Evolutionary conservation across 805 yeast genomes (phyloP), one percentile per base, ranked within the genome.

Genomic region (Starmerella lactis-condensi): DNA sequence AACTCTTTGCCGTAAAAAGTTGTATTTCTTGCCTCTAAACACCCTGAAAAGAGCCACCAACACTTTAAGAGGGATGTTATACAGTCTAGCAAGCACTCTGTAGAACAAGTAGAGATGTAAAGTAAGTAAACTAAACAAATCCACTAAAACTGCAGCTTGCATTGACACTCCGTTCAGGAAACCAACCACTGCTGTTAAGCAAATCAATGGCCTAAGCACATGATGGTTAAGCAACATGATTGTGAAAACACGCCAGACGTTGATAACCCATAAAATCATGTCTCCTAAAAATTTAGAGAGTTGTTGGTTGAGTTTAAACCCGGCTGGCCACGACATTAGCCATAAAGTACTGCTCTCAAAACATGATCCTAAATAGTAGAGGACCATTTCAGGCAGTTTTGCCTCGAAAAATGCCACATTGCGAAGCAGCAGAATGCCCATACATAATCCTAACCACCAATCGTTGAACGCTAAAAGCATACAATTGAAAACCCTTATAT

Each of bases 301-400:
- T 45, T 82, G 94, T 36, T 70, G 73, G 51, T 89, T 89, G 31
- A 89, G 64, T 47, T 89, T 89, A 44, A 89, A 71, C 4, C 98
- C 98, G 11, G 85, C 93, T 0, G 98, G 98, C 45, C 83, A 76
- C 38, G 71, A 65, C 60, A 82, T 79, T 22, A 89, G 60, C 83
- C 92, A 76, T 0, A 57, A 41, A 3, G 83, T 69, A 23, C 72
- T 49, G 2, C 47, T 37, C 13, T 61, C 54, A 26, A 73, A 52
- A n/a, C 60, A 58, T 21, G 56, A 46, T 33, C 67, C 66, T 10
- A 74, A 39, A 1, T 60, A 35, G 16, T 46, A 47, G 17, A 24
- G 62, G 54, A 10, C 69, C 9, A 13, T 21, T 7, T 10, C 10
- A 18, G 17, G 17, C 2, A 32, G 52, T 22, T 63, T 31, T 32